Evolutionary conservation across 805 yeast genomes (phyloP).

Genomic region (Nakazawaea pomicola): DNA sequence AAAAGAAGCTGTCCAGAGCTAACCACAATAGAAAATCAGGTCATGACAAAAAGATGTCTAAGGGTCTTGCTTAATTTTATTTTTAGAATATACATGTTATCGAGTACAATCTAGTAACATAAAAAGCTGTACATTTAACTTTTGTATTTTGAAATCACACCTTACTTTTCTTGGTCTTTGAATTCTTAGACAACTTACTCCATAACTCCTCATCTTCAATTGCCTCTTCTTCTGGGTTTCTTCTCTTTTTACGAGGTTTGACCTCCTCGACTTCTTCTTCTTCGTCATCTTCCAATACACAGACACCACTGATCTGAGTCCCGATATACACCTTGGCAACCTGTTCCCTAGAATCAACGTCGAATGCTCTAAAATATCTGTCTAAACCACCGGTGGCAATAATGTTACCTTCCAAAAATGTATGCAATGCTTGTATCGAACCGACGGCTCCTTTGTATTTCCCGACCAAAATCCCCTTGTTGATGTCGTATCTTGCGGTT

Average conservation of each 20-base stretch:
- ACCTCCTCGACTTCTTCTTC: slow-evolving; percentile 20
- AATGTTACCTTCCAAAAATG: slow-evolving; percentile 32
- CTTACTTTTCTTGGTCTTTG: slow-evolving; percentile 26
- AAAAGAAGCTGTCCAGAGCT: slow-evolving; percentile 50
- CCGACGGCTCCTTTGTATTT: slow-evolving; percentile 78
- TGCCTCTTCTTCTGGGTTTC: slow-evolving; percentile 27
- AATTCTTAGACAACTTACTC: slow-evolving; percentile 29
- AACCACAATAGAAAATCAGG: slow-evolving; percentile 65
- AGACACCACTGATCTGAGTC: slow-evolving; percentile 54
- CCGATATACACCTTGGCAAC: slow-evolving; percentile 74
- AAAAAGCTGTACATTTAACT: slow-evolving; percentile 12
- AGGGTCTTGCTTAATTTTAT: slow-evolving; percentile 11
- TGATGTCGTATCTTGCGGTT: slow-evolving; percentile 50
- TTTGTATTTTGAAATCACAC: no score
- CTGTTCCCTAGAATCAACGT: slow-evolving; percentile 50
- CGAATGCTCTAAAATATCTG: slow-evolving; percentile 76
- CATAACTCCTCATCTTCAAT: slow-evolving; percentile 30
- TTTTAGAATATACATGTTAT: not conserved
- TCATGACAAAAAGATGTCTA: slow-evolving; percentile 49
- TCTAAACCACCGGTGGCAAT: slow-evolving; percentile 83
- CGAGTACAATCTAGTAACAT: not conserved
- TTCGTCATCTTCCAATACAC: slow-evolving; percentile 44
- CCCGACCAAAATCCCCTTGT: slow-evolving; percentile 52
- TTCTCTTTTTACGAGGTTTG: slow-evolving; percentile 27
- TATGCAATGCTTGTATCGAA: slow-evolving; percentile 44